A percentile compares a stretch with the other conserved stretches of the same genome.
Evolutionary conservation across 2,329 filamentous ascomycete species (phyloP).

Genomic region (Colletotrichum sojae): DNA sequence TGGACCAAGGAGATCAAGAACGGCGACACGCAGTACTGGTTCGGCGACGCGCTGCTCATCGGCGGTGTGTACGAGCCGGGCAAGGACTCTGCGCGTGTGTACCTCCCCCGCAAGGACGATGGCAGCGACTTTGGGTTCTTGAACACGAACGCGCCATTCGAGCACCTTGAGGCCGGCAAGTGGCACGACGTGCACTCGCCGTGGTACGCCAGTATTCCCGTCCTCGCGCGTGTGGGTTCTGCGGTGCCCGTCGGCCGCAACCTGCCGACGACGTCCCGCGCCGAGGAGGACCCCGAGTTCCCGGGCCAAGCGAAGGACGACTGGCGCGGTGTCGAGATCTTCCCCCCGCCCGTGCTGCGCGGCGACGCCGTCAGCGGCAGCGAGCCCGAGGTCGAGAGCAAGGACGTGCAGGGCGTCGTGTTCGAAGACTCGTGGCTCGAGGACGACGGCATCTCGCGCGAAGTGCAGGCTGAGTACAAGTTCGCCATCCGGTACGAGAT

Average conservation of each 20-base stretch:
- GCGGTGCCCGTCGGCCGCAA: slow-evolving; percentile 55
- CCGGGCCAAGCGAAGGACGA: slow-evolving; percentile 57
- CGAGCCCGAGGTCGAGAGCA: neutral
- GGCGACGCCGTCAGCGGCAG: slow-evolving; percentile 30
- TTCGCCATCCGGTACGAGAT: slow-evolving; percentile 31
- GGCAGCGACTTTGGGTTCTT: slow-evolving; percentile 69
- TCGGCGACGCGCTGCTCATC: slow-evolving; percentile 76
- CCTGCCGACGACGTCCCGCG: slow-evolving; percentile 53
- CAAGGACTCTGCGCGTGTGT: slow-evolving; percentile 67
- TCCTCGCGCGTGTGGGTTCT: slow-evolving; percentile 56
- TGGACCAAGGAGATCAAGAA: slow-evolving; percentile 73
- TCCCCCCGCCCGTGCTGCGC: slow-evolving; percentile 49
- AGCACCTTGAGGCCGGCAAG: slow-evolving; percentile 63
- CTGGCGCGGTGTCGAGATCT: slow-evolving; percentile 59
- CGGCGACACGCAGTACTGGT: slow-evolving; percentile 81
- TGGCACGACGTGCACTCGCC: slow-evolving; percentile 58
- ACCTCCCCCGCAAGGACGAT: slow-evolving; percentile 70
- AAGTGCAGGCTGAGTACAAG: slow-evolving; percentile 30
- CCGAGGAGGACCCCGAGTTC: slow-evolving; percentile 54
- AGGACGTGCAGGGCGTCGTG: slow-evolving; percentile 42
- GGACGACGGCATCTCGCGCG: slow-evolving; percentile 52
- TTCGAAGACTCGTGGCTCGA: slow-evolving; percentile 53
- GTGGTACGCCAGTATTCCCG: slow-evolving; percentile 59
- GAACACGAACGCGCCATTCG: slow-evolving; percentile 73
- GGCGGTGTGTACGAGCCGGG: slow-evolving; percentile 78